Evolutionary conservation across 2,329 filamentous ascomycete genomes (phyloP), one percentile per base, ranked within the genome.

Genomic region (Dryadomyces sulphureus): DNA sequence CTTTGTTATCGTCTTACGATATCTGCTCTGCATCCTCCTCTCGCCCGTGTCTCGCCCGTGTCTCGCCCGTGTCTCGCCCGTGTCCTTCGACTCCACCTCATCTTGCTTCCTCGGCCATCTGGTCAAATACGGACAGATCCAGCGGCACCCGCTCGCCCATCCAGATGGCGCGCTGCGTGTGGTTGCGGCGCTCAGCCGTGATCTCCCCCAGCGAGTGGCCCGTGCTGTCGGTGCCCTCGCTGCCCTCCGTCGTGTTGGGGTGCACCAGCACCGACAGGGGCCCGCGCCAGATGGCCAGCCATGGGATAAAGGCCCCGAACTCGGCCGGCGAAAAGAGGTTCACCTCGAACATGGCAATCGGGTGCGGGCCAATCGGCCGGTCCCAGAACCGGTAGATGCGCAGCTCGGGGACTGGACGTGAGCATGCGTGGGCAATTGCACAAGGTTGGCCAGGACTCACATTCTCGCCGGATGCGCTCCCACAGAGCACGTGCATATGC

Each of bases 311-410:
- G 0, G 89, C 88, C 0, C 88, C 88, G 57, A 94, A 94, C 60
- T 94, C 84, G 3, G 77, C 79, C 0, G 88, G 89, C 0, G 81
- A 87, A 60, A 90, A 86, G 19, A 94, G 40, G 54, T 93, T 93
- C 40, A 94, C 86, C 63, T 95, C 89, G 56, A 94, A 94, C 87
- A 94, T 94, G 45, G 79, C 83, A 1, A 87, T 62, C 0, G 83
- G 80, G 60, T 94, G 88, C 0, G 88, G 88, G 0, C 88, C 89
- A 24, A 94, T 62, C 0, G 88, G 86, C 14, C 66, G 63, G 53
- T 92, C 81, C 74, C 77, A 93, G 53, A 94, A 67, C 14, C 62
- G 69, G 60, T 94, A 94, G 54, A 93, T 81, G 45, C 87, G 75
- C 17, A 94, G 68, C 59, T 94, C 88, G 8, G 88, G 87, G 57